A percentile compares a stretch with the other conserved stretches of the same genome.
These are phyloP conservation scores for Coccinonectria pachysandricola DNA, from an alignment of 2,329 filamentous ascomycete species.

Conservation along the genomic window DNA sequence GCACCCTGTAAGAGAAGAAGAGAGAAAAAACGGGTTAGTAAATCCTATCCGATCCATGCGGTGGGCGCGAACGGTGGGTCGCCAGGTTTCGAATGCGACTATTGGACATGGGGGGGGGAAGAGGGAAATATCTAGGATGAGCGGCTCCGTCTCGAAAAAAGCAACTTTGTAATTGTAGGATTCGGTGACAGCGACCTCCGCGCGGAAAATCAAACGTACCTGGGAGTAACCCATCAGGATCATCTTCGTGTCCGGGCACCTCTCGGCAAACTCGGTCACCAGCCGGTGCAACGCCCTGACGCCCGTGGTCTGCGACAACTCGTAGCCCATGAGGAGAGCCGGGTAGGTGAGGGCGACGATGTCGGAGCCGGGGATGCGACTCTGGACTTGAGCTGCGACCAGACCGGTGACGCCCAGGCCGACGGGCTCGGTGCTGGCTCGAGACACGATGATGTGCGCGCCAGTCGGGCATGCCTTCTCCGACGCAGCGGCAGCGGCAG, in stretches of 20 bases:
- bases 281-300: constrained; percentile 5
- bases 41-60: too few species aligned
- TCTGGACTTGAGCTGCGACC: constrained; percentile 7
- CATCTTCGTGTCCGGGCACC: constrained; percentile 12
- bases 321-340: constrained; percentile 8
- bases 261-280: constrained; percentile 4
- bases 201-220: not conserved
- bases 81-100: too few species aligned
- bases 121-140: too few species aligned
- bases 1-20: constrained; percentile 8
- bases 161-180: too few species aligned
- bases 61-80: too few species aligned
- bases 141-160: too few species aligned
- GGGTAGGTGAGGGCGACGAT: constrained; percentile 9
- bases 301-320: constrained; percentile 10
- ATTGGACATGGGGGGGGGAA: too few species aligned
- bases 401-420: constrained; percentile 14
- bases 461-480: constrained; percentile 6
- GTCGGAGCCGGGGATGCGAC: constrained; percentile 6
- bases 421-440: constrained; percentile 11
- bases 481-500: not conserved
- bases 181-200: fast-evolving
- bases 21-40: too few species aligned
- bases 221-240: constrained; percentile 16
- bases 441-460: constrained; percentile 12